Conservation (phyloP, 2,329 filamentous ascomycete genomes). For the Myriangium duriaei region DNA sequence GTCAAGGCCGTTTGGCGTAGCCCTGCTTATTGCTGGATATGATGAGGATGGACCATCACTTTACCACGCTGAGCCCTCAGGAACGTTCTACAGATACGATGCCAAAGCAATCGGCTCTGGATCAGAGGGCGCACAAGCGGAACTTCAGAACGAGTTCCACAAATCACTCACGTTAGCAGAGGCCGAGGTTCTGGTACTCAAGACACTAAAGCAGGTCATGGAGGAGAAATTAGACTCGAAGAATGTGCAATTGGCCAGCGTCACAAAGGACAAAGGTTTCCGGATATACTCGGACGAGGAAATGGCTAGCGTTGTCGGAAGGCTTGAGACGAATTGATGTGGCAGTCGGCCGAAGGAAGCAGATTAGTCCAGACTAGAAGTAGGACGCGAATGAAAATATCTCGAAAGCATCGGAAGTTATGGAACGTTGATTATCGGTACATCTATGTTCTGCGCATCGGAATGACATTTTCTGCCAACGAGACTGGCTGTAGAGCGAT, state of each 20-base stretch:
- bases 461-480: too few species aligned
- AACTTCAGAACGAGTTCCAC: constrained; percentile 97
- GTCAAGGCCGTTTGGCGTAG: constrained; percentile 93
- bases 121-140: constrained; percentile 92
- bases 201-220: constrained; percentile 99
- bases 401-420: background rate
- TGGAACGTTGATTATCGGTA: background rate
- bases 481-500: too few species aligned
- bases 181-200: constrained; percentile 87
- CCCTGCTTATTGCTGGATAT: constrained; percentile 88
- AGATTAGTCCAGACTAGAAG: too few species aligned
- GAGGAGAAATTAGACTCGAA: constrained; percentile 98
- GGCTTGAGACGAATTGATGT: constrained; percentile 46
- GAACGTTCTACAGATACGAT: constrained; percentile 98
- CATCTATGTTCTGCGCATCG: background rate
- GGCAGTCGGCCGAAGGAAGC: background rate
- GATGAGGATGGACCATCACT: constrained; percentile 94
- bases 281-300: constrained; percentile 97
- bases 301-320: constrained; percentile 85
- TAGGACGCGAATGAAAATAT: too few species aligned
- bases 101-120: constrained; percentile 97
- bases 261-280: constrained; percentile 96
- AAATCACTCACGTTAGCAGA: constrained; percentile 89
- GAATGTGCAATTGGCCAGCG: constrained; percentile 95
- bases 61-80: constrained; percentile 95